Percentiles rank a stretch among this genome's conserved stretches.
Conservation (phyloP, 2,329 filamentous ascomycete genomes). For the Pestalotiopsis sp. region DNA sequence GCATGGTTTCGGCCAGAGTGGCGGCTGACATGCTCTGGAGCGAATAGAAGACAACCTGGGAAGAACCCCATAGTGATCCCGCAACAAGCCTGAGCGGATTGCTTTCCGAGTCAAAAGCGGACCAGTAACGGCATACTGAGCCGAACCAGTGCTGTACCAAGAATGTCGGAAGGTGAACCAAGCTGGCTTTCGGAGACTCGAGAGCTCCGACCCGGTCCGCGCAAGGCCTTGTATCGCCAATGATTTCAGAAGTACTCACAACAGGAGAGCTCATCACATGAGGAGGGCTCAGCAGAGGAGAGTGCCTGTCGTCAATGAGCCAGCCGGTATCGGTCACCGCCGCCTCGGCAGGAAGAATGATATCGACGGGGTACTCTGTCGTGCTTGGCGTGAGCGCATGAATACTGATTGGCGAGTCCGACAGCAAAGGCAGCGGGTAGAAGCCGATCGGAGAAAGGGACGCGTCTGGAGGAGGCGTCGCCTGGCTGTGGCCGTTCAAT, state of each 20-base stretch:
- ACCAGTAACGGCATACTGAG: conserved; percentile 10
- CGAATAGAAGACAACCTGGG: conserved; percentile 4
- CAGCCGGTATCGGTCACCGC: not conserved
- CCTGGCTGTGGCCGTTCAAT: not conserved
- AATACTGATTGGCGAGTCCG: not conserved
- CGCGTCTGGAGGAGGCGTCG: not conserved
- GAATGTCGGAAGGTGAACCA: conserved; percentile 1
- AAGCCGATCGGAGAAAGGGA: not conserved
- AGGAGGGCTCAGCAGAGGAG: not conserved
- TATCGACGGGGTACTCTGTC: not conserved
- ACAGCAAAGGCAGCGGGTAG: not conserved
- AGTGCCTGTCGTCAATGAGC: not conserved
- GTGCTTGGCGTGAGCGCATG: not conserved
- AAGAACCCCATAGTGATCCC: conserved; percentile 2
- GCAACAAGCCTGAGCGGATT: conserved; percentile 1
- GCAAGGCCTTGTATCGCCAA: not conserved
- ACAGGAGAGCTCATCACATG: not conserved
- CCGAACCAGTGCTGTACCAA: conserved; percentile 8
- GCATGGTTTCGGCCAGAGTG: not conserved
- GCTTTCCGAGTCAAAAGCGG: conserved; percentile 6
- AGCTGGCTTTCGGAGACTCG: not conserved
- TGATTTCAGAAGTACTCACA: not conserved
- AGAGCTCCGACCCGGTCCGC: not conserved
- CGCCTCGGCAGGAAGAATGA: not conserved
- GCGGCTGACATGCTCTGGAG: conserved; percentile 10